Conservation (phyloP, 768 basidiomycete genomes). For the Amanita rubescens region DNA sequence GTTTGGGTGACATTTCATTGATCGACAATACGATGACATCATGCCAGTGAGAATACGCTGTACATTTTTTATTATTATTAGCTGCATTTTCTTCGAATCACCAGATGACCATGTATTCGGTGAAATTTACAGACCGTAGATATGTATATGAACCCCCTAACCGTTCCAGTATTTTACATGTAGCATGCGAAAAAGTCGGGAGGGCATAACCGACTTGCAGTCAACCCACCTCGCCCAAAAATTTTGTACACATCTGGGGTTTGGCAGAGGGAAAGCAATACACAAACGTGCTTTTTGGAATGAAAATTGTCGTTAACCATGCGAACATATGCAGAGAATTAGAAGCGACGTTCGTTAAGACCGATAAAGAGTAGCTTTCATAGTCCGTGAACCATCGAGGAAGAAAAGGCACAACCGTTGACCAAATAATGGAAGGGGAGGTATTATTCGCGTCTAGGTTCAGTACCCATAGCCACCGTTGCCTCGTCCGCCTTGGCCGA, state of each 20-base stretch:
- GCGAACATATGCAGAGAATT: background rate
- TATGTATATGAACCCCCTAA: background rate
- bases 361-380: slow-evolving; percentile 1
- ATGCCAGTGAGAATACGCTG: background rate
- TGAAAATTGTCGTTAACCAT: background rate
- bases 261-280: background rate
- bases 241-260: background rate
- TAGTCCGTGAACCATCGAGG: background rate
- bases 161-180: background rate
- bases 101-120: background rate
- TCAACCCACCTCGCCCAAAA: background rate
- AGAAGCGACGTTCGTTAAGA: slow-evolving; percentile 2
- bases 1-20: no score
- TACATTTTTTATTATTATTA: background rate
- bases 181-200: background rate
- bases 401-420: background rate
- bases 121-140: background rate
- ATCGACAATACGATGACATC: no score
- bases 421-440: background rate
- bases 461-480: slow-evolving; percentile 36
- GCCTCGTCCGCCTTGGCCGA: slow-evolving; percentile 23
- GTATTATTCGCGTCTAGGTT: slow-evolving; percentile 3
- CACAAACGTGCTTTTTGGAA: background rate
- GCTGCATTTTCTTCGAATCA: background rate
- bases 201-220: background rate